Conservation (phyloP, 2,329 filamentous ascomycete genomes). For the Myotisia sp. region DNA sequence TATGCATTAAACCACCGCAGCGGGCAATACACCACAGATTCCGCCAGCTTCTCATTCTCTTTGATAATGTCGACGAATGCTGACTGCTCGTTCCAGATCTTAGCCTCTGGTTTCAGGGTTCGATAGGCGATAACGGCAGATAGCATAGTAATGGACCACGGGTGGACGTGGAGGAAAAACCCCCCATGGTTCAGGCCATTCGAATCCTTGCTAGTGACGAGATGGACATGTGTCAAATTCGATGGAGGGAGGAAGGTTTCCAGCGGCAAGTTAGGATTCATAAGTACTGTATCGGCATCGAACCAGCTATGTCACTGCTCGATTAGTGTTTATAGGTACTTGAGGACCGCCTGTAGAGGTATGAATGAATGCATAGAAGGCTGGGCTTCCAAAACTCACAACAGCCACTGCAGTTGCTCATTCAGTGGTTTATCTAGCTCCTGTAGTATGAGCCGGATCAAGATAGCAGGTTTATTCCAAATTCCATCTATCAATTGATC, state of each 20-base stretch:
- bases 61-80: slow-evolving; percentile 4
- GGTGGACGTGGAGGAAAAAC: slow-evolving; percentile 23
- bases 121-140: slow-evolving; percentile 19
- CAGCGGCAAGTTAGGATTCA: slow-evolving; percentile 22
- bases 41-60: slow-evolving; percentile 11
- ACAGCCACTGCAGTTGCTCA: slow-evolving; percentile 21
- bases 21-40: slow-evolving; percentile 11
- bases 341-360: neutral
- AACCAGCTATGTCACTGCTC: slow-evolving; percentile 17
- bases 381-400: slow-evolving; percentile 16
- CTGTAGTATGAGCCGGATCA: slow-evolving; percentile 22
- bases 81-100: slow-evolving; percentile 15
- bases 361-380: neutral
- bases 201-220: slow-evolving; percentile 21
- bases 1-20: slow-evolving; percentile 14
- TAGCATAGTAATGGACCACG: slow-evolving; percentile 22
- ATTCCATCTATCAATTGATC: slow-evolving; percentile 29
- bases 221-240: slow-evolving; percentile 17
- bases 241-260: slow-evolving; percentile 23
- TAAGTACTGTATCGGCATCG: slow-evolving; percentile 22
- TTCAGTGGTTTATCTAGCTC: slow-evolving; percentile 19
- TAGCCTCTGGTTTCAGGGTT: slow-evolving; percentile 13
- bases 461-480: slow-evolving; percentile 34
- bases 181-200: slow-evolving; percentile 24
- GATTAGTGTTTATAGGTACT: neutral